Evolutionary conservation across 176 grass and related monocot genomes (phyloP), one percentile per base, ranked within the genome.

Genomic region (Oropetium thomaeum): DNA sequence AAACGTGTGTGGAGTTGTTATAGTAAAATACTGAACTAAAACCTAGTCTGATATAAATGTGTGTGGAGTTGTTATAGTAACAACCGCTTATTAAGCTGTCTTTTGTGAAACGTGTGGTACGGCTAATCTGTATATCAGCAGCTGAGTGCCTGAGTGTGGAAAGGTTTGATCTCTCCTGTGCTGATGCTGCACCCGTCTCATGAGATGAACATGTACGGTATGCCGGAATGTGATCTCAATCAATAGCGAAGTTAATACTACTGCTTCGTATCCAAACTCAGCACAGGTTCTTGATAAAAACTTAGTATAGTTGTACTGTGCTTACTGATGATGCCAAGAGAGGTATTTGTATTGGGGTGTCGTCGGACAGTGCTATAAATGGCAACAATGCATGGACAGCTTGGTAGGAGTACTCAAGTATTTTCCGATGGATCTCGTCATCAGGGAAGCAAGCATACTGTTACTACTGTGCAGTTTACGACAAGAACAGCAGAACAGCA

Each of bases 91-190:
- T 54, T 41, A 66, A 81, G 72, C 65, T 71, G 57, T 76, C 31
- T 37, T 80, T 76, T 29, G 26, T 75, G 53, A 74, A 62, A 42
- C 44, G 3, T 80, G 61, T 26, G 43, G 41, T 62, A 25, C 59
- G 42, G 10, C 32, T 75, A 33, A 84, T 35, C 40, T 82, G 71
- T 81, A 65, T 86, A 62, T 77, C 44, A 23, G 44, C 78, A 77
- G 84, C 58, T 87, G 72, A 66, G 70, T 77, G 72, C 65, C n/a
- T n/a, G n/a, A n/a, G n/a, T n/a, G n/a, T n/a, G n/a, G n/a, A n/a
- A 75, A 58, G 65, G 25, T 45, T 65, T 76, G 33, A 17, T 7
- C 48, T 29, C 7, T 52, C 13, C 35, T 71, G 30, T 35, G n/a
- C 5, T 7, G 12, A 28, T 9, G 13, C 16, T 32, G 70, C 6